Conservation (phyloP, 345 rosid species). For the Camelina sativa region DNA sequence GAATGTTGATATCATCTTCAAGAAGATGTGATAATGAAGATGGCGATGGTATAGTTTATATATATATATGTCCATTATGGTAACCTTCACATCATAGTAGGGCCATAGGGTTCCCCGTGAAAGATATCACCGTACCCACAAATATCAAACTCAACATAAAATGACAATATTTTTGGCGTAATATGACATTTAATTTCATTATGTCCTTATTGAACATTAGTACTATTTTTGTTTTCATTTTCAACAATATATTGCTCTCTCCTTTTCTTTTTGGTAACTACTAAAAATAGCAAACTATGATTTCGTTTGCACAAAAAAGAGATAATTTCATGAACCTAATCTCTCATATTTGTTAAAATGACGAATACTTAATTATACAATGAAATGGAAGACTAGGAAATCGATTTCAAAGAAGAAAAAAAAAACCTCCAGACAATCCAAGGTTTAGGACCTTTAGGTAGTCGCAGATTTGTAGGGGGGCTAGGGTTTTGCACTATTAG, state of each 20-base stretch:
- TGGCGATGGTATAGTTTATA: constrained; percentile 31
- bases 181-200: constrained; percentile 33
- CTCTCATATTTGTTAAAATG: neutral
- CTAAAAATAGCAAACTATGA: neutral
- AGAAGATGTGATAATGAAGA: constrained; percentile 26
- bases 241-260: neutral
- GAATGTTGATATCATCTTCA: constrained; percentile 32
- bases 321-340: too few species aligned
- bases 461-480: constrained; percentile 35
- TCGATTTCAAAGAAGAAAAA: too few species aligned
- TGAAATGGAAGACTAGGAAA: neutral
- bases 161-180: constrained; percentile 29
- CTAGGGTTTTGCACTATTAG: constrained; percentile 32
- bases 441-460: neutral
- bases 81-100: constrained; percentile 46
- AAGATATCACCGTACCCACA: constrained; percentile 47
- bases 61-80: constrained; percentile 22
- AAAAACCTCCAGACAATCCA: constrained; percentile 3
- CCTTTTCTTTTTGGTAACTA: neutral
- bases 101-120: constrained; percentile 44
- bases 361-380: neutral
- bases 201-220: constrained; percentile 6
- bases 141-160: constrained; percentile 31
- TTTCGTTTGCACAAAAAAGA: neutral
- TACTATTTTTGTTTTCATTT: neutral